Conservation (phyloP, 2,329 filamentous ascomycete species). For the Sporothrix sp. region DNA sequence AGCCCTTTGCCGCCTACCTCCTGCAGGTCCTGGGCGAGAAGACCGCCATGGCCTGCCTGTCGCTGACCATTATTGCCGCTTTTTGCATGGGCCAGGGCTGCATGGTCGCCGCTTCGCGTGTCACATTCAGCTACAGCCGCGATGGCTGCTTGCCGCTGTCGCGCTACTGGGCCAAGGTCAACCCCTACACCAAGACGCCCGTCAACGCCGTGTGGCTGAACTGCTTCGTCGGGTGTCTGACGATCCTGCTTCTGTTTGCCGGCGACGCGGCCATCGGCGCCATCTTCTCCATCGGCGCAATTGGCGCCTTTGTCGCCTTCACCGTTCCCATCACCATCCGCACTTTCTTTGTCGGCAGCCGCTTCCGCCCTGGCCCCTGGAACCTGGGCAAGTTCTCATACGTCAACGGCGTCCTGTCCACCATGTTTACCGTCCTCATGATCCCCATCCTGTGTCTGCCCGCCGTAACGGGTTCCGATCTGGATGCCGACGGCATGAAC, state of each 20-base stretch:
- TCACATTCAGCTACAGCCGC: constrained; percentile 64
- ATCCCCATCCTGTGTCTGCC: constrained; percentile 60
- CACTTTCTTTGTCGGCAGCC: constrained; percentile 49
- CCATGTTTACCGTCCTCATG: constrained; percentile 54
- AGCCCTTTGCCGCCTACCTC: constrained; percentile 62
- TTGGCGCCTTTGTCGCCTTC: constrained; percentile 55
- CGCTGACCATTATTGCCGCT: constrained; percentile 57
- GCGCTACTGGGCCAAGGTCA: constrained; percentile 48
- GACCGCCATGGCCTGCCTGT: constrained; percentile 51
- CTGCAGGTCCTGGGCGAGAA: constrained; percentile 54
- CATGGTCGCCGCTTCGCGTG: constrained; percentile 55
- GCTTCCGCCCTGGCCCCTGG: constrained; percentile 60
- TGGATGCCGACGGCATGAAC: constrained; percentile 49
- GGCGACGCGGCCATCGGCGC: constrained; percentile 54
- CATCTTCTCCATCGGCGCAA: constrained; percentile 60
- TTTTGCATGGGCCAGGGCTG: constrained; percentile 66
- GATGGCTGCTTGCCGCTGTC: constrained; percentile 60
- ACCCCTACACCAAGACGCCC: constrained; percentile 51
- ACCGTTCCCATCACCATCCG: constrained; percentile 49
- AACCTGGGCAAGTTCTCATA: constrained; percentile 51
- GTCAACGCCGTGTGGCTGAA: constrained; percentile 65
- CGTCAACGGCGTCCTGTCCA: constrained; percentile 46
- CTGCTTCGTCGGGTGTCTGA: constrained; percentile 45
- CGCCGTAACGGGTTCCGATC: constrained; percentile 41
- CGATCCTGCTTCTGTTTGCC: constrained; percentile 56